phyloP scores from a whole-genome alignment of 306 rosid genomes.

The Senna tora region DNA sequence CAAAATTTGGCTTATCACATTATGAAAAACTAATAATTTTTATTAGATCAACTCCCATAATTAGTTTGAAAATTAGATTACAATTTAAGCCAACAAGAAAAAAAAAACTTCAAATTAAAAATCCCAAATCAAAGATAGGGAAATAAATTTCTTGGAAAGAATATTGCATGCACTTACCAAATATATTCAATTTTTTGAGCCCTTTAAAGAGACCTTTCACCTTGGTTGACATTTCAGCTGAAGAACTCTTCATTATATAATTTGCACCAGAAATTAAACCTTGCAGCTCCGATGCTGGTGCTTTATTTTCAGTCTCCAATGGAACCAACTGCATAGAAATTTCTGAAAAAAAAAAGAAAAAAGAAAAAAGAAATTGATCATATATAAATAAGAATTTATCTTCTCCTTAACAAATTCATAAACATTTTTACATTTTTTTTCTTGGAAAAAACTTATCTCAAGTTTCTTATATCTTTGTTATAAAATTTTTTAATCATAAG shows the following conservation, averaged over 20 bases:
- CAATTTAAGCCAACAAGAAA: no score
- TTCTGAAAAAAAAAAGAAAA: constrained; percentile 7
- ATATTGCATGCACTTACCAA: constrained; percentile 54
- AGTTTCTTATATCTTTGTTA: no score
- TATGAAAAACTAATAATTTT: no score
- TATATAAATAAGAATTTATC: constrained; percentile 13
- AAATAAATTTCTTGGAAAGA: neutral
- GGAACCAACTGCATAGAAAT: constrained; percentile 2
- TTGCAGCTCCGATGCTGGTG: constrained; percentile 29
- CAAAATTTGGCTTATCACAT: no score
- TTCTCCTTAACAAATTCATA: neutral
- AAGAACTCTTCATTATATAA: constrained; percentile 16
- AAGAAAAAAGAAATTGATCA: constrained; percentile 3
- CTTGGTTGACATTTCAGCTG: constrained; percentile 57
- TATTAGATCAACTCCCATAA: no score
- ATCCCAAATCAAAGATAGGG: neutral
- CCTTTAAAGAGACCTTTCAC: constrained; percentile 88
- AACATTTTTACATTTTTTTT: no score
- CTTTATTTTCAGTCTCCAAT: constrained; percentile 34
- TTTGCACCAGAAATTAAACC: constrained; percentile 35
- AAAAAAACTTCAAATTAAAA: neutral
- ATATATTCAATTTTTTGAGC: constrained; percentile 70
- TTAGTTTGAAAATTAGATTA: no score
- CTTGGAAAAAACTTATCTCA: no score
- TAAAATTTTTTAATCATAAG: no score